Evolutionary conservation across 2,329 filamentous ascomycete genomes (phyloP).

Genomic region (Clonostachys chloroleuca): DNA sequence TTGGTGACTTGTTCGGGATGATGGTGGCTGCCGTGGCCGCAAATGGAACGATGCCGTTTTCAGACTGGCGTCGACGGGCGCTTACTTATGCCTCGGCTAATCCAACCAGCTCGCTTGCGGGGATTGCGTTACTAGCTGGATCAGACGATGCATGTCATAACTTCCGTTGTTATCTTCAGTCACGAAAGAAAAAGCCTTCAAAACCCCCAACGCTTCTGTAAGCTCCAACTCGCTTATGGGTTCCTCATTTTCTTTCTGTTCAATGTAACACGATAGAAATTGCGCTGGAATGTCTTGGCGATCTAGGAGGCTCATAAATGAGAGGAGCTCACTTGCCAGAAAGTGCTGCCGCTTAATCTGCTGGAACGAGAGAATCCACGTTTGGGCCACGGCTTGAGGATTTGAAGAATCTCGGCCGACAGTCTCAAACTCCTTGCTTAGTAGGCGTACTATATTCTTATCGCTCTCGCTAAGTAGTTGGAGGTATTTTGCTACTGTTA

Average conservation of each 20-base stretch:
- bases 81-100: slow-evolving; percentile 1
- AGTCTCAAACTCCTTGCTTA: not conserved
- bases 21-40: not conserved
- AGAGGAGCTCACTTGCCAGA: slow-evolving; percentile 19
- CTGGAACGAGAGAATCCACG: slow-evolving; percentile 1
- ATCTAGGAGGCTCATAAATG: slow-evolving; percentile 22
- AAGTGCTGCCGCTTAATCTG: slow-evolving; percentile 3
- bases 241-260: too few relatives aligned
- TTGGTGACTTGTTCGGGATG: slow-evolving; percentile 3
- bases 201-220: slow-evolving; percentile 10
- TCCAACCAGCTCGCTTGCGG: slow-evolving; percentile 3
- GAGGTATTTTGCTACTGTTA: not conserved
- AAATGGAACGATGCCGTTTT: not conserved
- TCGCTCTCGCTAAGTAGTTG: not conserved
- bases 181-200: slow-evolving; percentile 25
- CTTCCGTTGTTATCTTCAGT: too few relatives aligned
- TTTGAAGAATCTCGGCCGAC: not conserved
- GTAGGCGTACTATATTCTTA: not conserved
- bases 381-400: not conserved
- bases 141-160: too few relatives aligned
- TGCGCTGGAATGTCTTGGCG: slow-evolving; percentile 16
- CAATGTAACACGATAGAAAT: slow-evolving; percentile 6
- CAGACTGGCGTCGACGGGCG: slow-evolving; percentile 2
- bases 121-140: slow-evolving; percentile 12
- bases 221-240: too few relatives aligned